These are phyloP conservation scores for Stromatinia cepivora DNA, from an alignment of 2,329 filamentous ascomycete genomes.

Conservation along the genomic window DNA sequence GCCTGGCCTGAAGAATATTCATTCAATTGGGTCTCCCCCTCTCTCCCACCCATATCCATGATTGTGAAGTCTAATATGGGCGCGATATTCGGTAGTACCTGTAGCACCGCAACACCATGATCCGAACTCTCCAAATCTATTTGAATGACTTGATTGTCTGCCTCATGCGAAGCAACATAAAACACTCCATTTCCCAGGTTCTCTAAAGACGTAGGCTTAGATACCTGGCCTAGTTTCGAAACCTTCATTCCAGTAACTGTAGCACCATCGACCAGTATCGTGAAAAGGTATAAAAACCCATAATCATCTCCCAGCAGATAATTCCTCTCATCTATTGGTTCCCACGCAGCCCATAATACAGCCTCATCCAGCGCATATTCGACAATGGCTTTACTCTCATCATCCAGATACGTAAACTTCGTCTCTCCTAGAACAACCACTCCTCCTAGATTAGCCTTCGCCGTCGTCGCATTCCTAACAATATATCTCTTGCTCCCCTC, in stretches of 20 bases:
- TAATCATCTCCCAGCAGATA: constrained; percentile 94
- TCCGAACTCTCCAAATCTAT: constrained; percentile 52
- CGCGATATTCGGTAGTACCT: constrained; percentile 80
- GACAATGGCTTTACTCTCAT: constrained; percentile 66
- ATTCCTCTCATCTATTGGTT: constrained; percentile 74
- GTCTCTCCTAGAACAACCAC: constrained; percentile 78
- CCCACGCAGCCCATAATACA: constrained; percentile 90
- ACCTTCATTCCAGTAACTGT: constrained; percentile 74
- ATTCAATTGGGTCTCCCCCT: constrained; percentile 75
- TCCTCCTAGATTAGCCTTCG: constrained; percentile 64
- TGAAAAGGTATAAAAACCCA: constrained; percentile 80
- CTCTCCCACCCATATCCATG: constrained; percentile 91
- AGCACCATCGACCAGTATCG: constrained; percentile 66
- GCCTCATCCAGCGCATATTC: constrained; percentile 67
- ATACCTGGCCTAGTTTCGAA: constrained; percentile 63
- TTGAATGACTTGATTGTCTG: constrained; percentile 81
- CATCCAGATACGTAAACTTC: constrained; percentile 81
- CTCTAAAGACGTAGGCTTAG: constrained; percentile 74
- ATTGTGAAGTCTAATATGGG: constrained; percentile 92
- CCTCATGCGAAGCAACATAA: constrained; percentile 89
- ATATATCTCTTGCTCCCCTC: constrained; percentile 61
- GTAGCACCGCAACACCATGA: constrained; percentile 60
- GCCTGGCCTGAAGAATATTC: constrained; percentile 95
- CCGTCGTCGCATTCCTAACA: constrained; percentile 50
- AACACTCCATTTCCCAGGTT: constrained; percentile 73